These are phyloP conservation scores for Cercospora janseana DNA, from an alignment of 2,329 filamentous ascomycete species.

Conservation along the genomic window DNA sequence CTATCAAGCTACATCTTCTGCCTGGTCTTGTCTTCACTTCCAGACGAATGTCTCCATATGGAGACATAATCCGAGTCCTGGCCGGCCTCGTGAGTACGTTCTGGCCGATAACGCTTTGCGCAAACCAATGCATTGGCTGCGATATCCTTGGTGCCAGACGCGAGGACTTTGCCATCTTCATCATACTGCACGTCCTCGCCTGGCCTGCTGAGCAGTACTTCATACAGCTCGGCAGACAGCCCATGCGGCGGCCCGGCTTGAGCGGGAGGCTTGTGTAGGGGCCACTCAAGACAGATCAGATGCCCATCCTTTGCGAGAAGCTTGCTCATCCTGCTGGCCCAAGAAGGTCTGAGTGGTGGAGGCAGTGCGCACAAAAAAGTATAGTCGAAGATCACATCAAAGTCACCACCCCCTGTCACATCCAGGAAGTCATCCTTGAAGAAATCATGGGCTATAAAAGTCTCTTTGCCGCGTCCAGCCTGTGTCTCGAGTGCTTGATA, in stretches of 20 bases:
- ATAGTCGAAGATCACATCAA: conserved; percentile 67
- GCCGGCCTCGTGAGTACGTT: conserved; percentile 56
- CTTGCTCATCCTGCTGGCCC: conserved; percentile 56
- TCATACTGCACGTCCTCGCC: conserved; percentile 66
- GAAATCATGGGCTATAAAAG: conserved; percentile 64
- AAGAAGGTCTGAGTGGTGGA: conserved; percentile 54
- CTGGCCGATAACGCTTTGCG: conserved; percentile 57
- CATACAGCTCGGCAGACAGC: conserved; percentile 66
- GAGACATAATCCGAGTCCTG: conserved; percentile 52
- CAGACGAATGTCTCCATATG: conserved; percentile 49
- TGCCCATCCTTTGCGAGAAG: conserved; percentile 54
- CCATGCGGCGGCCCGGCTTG: conserved; percentile 72
- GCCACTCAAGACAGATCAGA: conserved; percentile 72
- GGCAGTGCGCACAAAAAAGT: conserved; percentile 63
- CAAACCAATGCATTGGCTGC: conserved; percentile 44
- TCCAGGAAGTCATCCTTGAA: conserved; percentile 60
- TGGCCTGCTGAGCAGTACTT: conserved; percentile 67
- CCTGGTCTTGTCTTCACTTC: too few relatives aligned
- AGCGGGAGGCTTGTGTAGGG: conserved; percentile 54
- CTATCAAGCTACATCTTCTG: neutral
- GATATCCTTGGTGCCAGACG: conserved; percentile 40
- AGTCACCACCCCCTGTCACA: conserved; percentile 46
- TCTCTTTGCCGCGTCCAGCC: conserved; percentile 51
- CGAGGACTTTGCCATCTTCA: conserved; percentile 51
- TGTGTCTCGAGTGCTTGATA: conserved; percentile 46